Conservation (phyloP, 371 early-diverging fungal species). For the Zancudomyces culisetae region DNA sequence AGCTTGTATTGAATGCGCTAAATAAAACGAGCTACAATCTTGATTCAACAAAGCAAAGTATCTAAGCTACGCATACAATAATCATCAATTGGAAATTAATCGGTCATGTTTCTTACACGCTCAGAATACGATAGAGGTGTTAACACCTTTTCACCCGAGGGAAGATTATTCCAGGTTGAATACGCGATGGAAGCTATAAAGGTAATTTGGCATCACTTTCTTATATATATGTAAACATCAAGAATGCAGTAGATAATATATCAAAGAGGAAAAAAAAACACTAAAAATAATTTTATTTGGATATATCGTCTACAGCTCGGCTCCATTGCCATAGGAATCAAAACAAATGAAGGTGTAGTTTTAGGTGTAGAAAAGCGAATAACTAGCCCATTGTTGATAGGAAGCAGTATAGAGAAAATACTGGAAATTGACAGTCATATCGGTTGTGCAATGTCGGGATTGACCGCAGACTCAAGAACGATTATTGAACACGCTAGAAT, state of each 20-base stretch:
- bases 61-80: too few relatives aligned
- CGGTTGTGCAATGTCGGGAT: slow-evolving; percentile 93
- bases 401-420: slow-evolving; percentile 90
- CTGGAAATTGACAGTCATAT: slow-evolving; percentile 87
- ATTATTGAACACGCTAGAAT: slow-evolving; percentile 94
- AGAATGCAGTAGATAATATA: not conserved
- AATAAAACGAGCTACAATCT: too few relatives aligned
- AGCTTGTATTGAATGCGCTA: too few relatives aligned
- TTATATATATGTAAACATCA: too few relatives aligned
- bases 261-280: not conserved
- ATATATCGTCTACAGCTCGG: slow-evolving; percentile 44
- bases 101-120: slow-evolving; percentile 27
- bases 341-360: slow-evolving; percentile 80
- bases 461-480: slow-evolving; percentile 89
- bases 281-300: slow-evolving; percentile 1
- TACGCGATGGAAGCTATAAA: slow-evolving; percentile 98
- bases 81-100: too few relatives aligned
- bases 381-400: slow-evolving; percentile 77
- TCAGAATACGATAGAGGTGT: slow-evolving; percentile 97
- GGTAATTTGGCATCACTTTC: slow-evolving; percentile 32
- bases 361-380: slow-evolving; percentile 94
- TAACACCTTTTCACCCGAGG: slow-evolving; percentile 97
- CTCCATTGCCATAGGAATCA: slow-evolving; percentile 92
- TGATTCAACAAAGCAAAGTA: too few relatives aligned
- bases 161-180: slow-evolving; percentile 97